Base-by-base conservation (phyloP, 2,329 filamentous ascomycete genomes). In the Torrubiellomyces zombiae region DNA sequence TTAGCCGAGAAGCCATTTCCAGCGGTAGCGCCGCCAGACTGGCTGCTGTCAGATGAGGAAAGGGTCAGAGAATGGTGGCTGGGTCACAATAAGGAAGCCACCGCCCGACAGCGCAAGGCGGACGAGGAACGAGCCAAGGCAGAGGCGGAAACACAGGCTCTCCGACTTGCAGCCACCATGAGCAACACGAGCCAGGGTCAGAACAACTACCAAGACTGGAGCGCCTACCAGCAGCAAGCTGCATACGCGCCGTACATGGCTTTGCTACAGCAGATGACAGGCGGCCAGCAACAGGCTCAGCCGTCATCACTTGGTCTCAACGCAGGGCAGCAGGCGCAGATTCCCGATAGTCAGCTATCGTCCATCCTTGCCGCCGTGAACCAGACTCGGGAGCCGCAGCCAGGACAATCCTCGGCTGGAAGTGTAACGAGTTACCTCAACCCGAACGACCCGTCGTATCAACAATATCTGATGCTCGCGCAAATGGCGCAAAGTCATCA, bases 21-120 rank as follows among this genome's bases (percentile, higher is more conserved):
- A 9, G 45, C 64, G 3, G 56, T 39, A 2, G 53, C 61, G 21
- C 60, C 67, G 4, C 64, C 67, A 1, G 53, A 56, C 11, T 67
- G 63, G 55, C 53, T 70, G 33, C 45, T 44, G 7, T 45, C 56
- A 13, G 51, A 61, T 16, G 42, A 54, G 3, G 56, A 57, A 16
- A 55, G 55, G 31, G 48, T 58, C 1, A 54, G 56, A 7, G 56
- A 65, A 32, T 72, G 66, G 65, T 60, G 57, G 48, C 43, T 55
- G 8, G 63, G 61, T 0, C 60, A 56, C 32, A 52, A 53, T 27
- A 53, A 48, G 30, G 55, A 56, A 25, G 22, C 40, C 9, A 43
- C 50, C 7, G 39, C 42, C 2, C 50, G 48, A 22, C 46, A 56
- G 23, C 53, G 53, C 27, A 49, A 42, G 24, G 46, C 48, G 15